Percentiles rank a stretch among this genome's conserved stretches.
Evolutionary conservation across 345 rosid genomes (phyloP).

Genomic region (Dipteronia sinensis): DNA sequence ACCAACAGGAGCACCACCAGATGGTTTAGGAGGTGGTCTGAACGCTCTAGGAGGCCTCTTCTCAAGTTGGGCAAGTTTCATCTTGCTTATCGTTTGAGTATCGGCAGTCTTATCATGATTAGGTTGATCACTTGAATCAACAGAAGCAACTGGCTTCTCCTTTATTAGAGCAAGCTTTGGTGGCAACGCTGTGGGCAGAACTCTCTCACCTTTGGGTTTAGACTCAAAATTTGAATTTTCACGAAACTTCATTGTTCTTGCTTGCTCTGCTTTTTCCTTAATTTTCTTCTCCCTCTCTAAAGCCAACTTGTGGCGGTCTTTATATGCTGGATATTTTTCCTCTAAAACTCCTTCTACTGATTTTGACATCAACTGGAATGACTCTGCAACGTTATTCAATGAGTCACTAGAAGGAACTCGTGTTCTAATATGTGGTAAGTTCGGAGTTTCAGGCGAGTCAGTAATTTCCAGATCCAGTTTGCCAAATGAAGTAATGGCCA

Average conservation of each 20-base stretch:
- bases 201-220: slow-evolving; percentile 27
- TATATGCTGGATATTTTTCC: slow-evolving; percentile 91
- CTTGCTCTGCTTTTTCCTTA: slow-evolving; percentile 80
- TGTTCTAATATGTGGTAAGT: slow-evolving; percentile 58
- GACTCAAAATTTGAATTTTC: slow-evolving; percentile 37
- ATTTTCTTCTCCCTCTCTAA: slow-evolving; percentile 85
- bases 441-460: slow-evolving; percentile 61
- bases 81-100: slow-evolving; percentile 60
- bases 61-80: slow-evolving; percentile 72
- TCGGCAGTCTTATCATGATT: slow-evolving; percentile 51
- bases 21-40: slow-evolving; percentile 82
- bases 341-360: slow-evolving; percentile 73
- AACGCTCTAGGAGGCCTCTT: slow-evolving; percentile 85
- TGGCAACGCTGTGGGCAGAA: slow-evolving; percentile 45
- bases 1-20: slow-evolving; percentile 41
- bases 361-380: slow-evolving; percentile 91
- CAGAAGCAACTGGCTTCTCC: slow-evolving; percentile 54
- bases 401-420: slow-evolving; percentile 54
- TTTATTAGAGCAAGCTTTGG: slow-evolving; percentile 73
- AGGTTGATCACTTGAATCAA: slow-evolving; percentile 53
- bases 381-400: slow-evolving; percentile 63
- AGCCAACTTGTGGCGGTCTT: slow-evolving; percentile 90
- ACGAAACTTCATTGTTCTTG: slow-evolving; percentile 71
- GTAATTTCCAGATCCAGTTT: slow-evolving; percentile 57
- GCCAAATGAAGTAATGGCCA: slow-evolving; percentile 89